Evolutionary conservation across 2,329 filamentous ascomycete genomes (phyloP).

Genomic region (Xylariaceae sp.): DNA sequence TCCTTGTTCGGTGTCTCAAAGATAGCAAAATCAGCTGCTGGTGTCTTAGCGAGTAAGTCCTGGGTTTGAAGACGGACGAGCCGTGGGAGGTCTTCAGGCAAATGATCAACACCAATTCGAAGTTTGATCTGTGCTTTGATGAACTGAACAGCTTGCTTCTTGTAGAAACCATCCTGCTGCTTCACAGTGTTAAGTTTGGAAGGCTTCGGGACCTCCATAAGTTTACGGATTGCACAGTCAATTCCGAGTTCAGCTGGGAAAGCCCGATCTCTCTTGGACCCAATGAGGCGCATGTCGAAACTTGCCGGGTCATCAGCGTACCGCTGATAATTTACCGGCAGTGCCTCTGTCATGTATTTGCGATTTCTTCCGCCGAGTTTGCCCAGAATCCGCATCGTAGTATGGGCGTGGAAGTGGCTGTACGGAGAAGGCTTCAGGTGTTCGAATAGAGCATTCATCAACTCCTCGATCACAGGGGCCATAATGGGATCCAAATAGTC

Average conservation of each 20-base stretch:
- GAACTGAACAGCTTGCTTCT: slow-evolving; percentile 84
- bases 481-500: slow-evolving; percentile 99
- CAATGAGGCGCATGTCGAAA: slow-evolving; percentile 83
- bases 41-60: slow-evolving; percentile 69
- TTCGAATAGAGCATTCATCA: slow-evolving; percentile 97
- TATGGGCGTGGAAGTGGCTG: slow-evolving; percentile 95
- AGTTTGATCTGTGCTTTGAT: slow-evolving; percentile 87
- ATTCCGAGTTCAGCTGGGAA: slow-evolving; percentile 84
- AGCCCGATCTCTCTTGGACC: slow-evolving; percentile 80
- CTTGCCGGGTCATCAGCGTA: slow-evolving; percentile 85
- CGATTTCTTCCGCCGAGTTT: slow-evolving; percentile 94
- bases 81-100: slow-evolving; percentile 84
- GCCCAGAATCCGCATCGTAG: slow-evolving; percentile 92
- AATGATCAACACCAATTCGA: slow-evolving; percentile 76
- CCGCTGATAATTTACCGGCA: slow-evolving; percentile 74
- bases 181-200: slow-evolving; percentile 45
- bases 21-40: slow-evolving; percentile 62
- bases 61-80: slow-evolving; percentile 84
- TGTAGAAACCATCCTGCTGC: slow-evolving; percentile 76
- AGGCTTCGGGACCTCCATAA: slow-evolving; percentile 72
- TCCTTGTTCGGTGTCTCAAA: slow-evolving; percentile 73
- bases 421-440: slow-evolving; percentile 91
- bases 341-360: slow-evolving; percentile 88
- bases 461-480: slow-evolving; percentile 95
- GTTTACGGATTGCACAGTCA: slow-evolving; percentile 80